Base-by-base conservation (phyloP, 768 basidiomycete species). In the Suillus decipiens region DNA sequence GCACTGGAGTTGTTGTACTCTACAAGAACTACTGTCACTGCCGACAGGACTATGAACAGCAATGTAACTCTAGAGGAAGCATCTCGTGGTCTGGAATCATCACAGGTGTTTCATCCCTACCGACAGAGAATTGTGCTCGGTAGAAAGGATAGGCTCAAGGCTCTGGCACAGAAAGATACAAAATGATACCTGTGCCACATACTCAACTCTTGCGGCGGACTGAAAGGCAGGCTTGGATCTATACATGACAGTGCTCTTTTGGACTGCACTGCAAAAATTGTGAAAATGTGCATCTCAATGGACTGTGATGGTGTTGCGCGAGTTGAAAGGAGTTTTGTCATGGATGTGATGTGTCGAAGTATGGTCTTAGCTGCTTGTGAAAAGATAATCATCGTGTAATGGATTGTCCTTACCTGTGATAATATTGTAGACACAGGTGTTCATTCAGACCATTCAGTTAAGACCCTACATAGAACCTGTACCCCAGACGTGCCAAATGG, bases 281-380 rank as follows among this genome's bases (percentile, higher is more conserved):
- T 74, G 22, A 64, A 63, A 2, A 19, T 41, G 24, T 57, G 56
- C 56, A 41, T 57, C 24, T 57, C 39, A 10, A 57, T 19, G 39
- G 56, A 57, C 39, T 28, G 56, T 19, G 63, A 64, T 12, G 28
- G 11, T 1, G 54, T 64, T 17, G 42, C 28, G 15, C 24, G 24
- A 42, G 28, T 48, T 28, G 43, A 33, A 31, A n/a, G 31, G 8
- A 50, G 39, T 2, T 34, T 15, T 9, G 28, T 9, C 8, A 59
- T 73, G 24, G 72, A 72, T 41, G 53, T 66, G 0, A 63, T 74
- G 2, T 74, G 69, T 55, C 71, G 56, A 57, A 66, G 71, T 53
- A 74, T 74, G 64, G 22, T 75, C 39, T 31, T 75, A 12, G 73
- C 74, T 37, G 63, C 69, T 14, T 74, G 73, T 57, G 73, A 75